Evolutionary conservation across 108 stramenopile species (phyloP), one percentile per base, ranked within the genome.

Genomic region (Nitzschia putrida): DNA sequence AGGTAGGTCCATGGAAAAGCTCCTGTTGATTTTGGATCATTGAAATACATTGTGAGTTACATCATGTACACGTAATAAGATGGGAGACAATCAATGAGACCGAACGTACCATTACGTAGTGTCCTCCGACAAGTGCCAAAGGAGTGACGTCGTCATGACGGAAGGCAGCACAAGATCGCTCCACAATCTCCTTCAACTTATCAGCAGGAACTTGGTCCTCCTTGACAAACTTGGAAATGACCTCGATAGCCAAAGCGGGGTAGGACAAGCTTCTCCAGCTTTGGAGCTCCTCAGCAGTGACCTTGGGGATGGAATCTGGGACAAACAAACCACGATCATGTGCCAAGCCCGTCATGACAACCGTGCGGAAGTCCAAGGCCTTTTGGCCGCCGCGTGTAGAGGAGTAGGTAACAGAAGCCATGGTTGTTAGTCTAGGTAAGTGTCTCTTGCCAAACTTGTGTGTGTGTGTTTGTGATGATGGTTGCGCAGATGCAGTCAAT

Each of bases 1-100:
- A 98, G 24, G 98, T 99, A 18, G 97, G 97, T 55, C 98, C 98
- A 69, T 99, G 98, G 83, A 97, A 99, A 16, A 99, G 92, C 83
- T 99, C 98, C 93, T 94, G 69, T 61, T 43, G 25, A 13, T 34
- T 34, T 34, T 34, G 29, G 29, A n/a, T 34, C 1, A 34, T 34
- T 34, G 29, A 1, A 4, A 34, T 34, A 34, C 4, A n/a, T 34
- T 34, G 4, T 34, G 29, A 34, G 29, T 34, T n/a, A 42, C 54
- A 26, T 12, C 24, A 54, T 18, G 24, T 16, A 29, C 2, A 2
- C 18, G 26, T 29, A 34, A 50, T n/a, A n/a, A n/a, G n/a, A n/a
- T n/a, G n/a, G 29, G 10, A 64, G 43, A 65, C 12, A 47, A 51
- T 34, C 26, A 72, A 23, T 26, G 64, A 16, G 9, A 13, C 37